phyloP scores from a whole-genome alignment of 2,329 filamentous ascomycete genomes.

The Microdochium bolleyi region DNA sequence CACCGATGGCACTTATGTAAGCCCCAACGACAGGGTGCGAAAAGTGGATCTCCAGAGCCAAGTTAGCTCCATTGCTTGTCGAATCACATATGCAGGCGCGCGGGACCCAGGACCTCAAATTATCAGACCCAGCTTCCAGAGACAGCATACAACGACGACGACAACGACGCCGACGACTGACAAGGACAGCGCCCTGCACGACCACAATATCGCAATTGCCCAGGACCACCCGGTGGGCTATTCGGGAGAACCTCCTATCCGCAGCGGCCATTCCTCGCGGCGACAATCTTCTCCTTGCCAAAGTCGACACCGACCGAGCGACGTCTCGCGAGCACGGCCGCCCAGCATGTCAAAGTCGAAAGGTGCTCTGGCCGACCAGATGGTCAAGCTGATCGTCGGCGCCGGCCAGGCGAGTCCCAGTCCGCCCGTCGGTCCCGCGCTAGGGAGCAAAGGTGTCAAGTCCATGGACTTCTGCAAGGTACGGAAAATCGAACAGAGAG shows the following conservation, averaged over 20 bases:
- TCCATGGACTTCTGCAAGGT: constrained; percentile 99
- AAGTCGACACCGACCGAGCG: background rate
- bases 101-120: background rate
- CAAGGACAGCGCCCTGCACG: background rate
- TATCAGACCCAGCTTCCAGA: background rate
- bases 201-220: background rate
- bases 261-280: background rate
- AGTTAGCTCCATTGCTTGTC: background rate
- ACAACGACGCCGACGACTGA: background rate
- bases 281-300: background rate
- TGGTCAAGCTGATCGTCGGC: constrained; percentile 96
- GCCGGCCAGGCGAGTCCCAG: constrained; percentile 92
- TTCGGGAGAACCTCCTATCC: too few relatives aligned
- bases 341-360: constrained; percentile 43
- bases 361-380: constrained; percentile 48
- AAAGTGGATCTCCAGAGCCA: background rate
- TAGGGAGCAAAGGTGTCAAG: constrained; percentile 97
- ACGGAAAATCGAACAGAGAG: background rate
- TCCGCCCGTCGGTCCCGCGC: constrained; percentile 89
- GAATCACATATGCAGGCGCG: background rate
- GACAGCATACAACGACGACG: background rate
- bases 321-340: background rate
- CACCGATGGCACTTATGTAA: too few relatives aligned
- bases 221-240: background rate
- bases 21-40: too few relatives aligned